Base-by-base conservation (phyloP, 768 basidiomycete species). In the Rhizopogon vulgaris region DNA sequence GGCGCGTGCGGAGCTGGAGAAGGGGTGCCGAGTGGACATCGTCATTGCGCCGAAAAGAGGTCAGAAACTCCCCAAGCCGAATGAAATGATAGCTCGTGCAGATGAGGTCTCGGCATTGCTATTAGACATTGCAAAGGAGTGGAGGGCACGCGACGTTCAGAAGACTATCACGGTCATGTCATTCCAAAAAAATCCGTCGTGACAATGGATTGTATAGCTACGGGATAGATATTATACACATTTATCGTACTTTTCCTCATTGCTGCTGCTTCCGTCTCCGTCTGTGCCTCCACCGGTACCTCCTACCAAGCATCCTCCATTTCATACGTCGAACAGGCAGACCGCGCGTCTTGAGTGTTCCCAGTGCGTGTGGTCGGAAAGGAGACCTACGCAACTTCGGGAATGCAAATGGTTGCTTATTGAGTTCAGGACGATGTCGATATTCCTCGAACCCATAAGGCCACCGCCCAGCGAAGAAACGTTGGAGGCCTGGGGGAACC, bases 21-120 rank as follows among this genome's bases (percentile, higher is more conserved):
- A 80, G 56, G 86, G 85, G 0, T 65, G 71, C 30, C 69, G 76
- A 8, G 78, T 90, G 52, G 73, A 78, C 50, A 58, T 93, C 25
- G 68, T 77, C 2, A 78, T 85, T 58, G 65, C 71, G 22, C 69
- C 72, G 37, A 90, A 83, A 71, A 72, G 71, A 15, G 59, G 69
- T 8, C 71, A 70, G 46, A 55, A 68, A n/a, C 54, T 64, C 14
- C 75, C 78, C 0, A 52, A 56, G 0, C 60, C 54, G 1, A 38
- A 56, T 5, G 76, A 78, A 53, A 76, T 79, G 76, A 55, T 70
- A 27, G 62, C 64, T 32, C 77, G 76, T 24, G 66, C 80, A 32
- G 59, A 74, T 34, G 70, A 78, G 48, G 68, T 79, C 3, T 58
- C 75, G 6, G 62, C 65, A 0, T 53, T 58, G 12, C 63, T 87